A percentile compares a stretch with the other conserved stretches of the same genome.
Conservation (phyloP, 2,329 filamentous ascomycete species). For the Zalaria obscura region DNA sequence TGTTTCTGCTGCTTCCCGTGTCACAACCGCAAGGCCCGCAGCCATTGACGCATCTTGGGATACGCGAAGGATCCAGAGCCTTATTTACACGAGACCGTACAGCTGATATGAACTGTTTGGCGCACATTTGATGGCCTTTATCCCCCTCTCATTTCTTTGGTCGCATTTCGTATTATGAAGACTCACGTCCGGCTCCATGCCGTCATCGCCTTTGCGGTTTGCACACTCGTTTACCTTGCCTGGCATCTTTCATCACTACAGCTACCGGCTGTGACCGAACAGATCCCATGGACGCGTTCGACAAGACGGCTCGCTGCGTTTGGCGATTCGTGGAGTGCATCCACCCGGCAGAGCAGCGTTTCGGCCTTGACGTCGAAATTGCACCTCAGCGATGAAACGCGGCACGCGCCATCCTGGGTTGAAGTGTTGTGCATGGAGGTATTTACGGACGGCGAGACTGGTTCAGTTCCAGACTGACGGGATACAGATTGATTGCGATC, state of each 20-base stretch:
- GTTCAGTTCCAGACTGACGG: no score
- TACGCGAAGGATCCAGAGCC: no score
- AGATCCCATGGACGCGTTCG: constrained; percentile 1
- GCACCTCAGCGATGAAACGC: neutral
- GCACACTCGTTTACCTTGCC: neutral
- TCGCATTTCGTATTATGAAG: neutral
- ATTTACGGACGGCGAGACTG: neutral
- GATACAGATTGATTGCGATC: constrained; percentile 4
- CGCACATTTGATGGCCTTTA: no score
- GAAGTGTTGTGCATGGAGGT: constrained; percentile 2
- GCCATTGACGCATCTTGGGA: no score
- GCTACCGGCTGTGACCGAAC: neutral
- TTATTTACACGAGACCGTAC: no score
- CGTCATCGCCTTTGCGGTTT: neutral
- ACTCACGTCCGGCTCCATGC: constrained; percentile 4
- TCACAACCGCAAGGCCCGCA: no score
- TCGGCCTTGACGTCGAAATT: neutral
- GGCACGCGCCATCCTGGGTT: neutral
- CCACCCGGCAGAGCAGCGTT: neutral
- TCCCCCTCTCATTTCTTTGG: no score
- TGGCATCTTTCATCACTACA: constrained; percentile 2
- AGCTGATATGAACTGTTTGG: no score
- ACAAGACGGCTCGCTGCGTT: constrained; percentile 1
- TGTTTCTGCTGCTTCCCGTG: no score
- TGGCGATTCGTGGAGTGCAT: constrained; percentile 4